Conservation (phyloP, 257 asterid species). For the Solanum stenotomum region DNA sequence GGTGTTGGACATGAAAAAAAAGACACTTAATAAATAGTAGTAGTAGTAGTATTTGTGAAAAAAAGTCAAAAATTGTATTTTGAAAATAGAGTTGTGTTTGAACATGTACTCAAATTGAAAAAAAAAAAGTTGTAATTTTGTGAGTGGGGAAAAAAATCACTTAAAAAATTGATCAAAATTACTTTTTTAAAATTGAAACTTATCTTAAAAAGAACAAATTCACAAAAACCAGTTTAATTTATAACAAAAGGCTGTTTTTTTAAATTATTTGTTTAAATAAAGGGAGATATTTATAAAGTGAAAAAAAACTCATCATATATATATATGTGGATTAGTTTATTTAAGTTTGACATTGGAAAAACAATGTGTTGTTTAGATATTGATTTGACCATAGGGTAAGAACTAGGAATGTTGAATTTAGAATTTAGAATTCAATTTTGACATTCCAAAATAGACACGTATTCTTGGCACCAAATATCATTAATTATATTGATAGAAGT, state of each 20-base stretch:
- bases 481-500: background rate
- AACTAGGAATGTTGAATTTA: background rate
- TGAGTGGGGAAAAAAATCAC: background rate
- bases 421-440: background rate
- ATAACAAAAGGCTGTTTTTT: background rate
- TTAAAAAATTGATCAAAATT: background rate
- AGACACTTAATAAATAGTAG: background rate
- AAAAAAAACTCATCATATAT: background rate
- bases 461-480: background rate
- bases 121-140: background rate
- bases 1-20: background rate
- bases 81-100: background rate
- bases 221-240: background rate
- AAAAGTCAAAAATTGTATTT: background rate
- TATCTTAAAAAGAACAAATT: background rate
- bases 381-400: background rate
- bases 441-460: background rate
- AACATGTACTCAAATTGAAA: background rate
- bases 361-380: background rate
- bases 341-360: background rate
- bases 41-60: background rate
- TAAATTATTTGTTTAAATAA: background rate
- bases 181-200: background rate
- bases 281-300: background rate
- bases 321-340: background rate